Evolutionary conservation across 2,329 filamentous ascomycete genomes (phyloP), one percentile per base, ranked within the genome.

Genomic region (Arthrobotrys entomopaga): DNA sequence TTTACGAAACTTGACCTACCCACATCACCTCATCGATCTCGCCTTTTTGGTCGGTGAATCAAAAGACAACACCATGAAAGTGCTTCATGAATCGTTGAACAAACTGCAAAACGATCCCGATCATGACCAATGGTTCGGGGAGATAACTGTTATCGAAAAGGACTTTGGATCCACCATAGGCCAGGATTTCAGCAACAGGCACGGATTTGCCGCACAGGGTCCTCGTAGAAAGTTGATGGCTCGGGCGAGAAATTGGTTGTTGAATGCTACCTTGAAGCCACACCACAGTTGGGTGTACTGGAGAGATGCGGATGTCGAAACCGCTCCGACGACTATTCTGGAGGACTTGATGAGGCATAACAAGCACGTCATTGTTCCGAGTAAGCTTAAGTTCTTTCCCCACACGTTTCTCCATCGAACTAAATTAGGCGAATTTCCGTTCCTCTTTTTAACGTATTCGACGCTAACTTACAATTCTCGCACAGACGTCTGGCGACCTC

Each of bases 201-300:
- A 99, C 82, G 96, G 95, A 22, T 99, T 99, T 80, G 95, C 94
- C 29, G 95, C 95, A 0, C 95, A 99, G 82, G 95, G 95, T 22
- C 91, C 90, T 77, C 87, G 95, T 79, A 88, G 95, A 82, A 99
- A 99, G 84, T 86, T 96, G 79, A 99, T 99, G 95, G 95, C 95
- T 0, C 93, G 97, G 83, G 95, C 95, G 58, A 88, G 95, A 76
- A 99, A 99, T 82, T 99, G 95, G 95, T 85, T 99, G 60, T 83
- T 99, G 66, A 97, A 93, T 79, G 94, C 95, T 46, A 94, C 95
- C 20, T 84, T 99, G 63, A 89, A 95, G 49, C 95, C 95, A 1
- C 96, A 95, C 60, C 95, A 99, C 81, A 97, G 93, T 77, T 99
- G 95, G 95, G 95, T 99, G 8, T 99, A 99, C 81, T 99, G 95